Evolutionary conservation across 2,329 filamentous ascomycete species (phyloP), one percentile per base, ranked within the genome.

Genomic region (Elsinoe fawcettii): DNA sequence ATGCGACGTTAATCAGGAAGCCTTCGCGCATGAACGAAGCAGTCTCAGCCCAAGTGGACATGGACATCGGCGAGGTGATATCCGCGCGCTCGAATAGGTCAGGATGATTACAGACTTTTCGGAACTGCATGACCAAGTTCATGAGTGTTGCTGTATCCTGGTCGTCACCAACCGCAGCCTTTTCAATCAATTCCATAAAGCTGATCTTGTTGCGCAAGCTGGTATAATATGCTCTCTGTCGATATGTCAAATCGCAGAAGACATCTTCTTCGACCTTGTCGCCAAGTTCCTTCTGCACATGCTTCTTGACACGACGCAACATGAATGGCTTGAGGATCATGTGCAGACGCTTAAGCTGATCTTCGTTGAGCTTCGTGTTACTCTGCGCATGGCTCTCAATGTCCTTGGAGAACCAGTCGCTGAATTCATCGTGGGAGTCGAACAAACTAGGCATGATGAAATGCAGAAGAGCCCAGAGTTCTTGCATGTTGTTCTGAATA

Each of bases 371-470:
- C 71, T 97, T 97, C n/a, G 92, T 97, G 69, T 99, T 97, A 71
- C 90, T 96, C 74, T 96, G 92, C 0, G 93, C 93, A 70, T 99
- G 93, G 37, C 91, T 97, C 73, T 99, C 93, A 61, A 99, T 99
- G 64, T 93, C 89, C 74, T 93, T 93, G 56, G 88, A 92, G 71
- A 95, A 95, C 89, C 89, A 95, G 66, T 93, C 89, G 74, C 87
- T 92, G 68, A 95, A 95, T 67, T 93, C 89, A 67, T 95, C 89
- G 72, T 93, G 89, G 0, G 87, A 92, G 71, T 93, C 93, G 73
- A 99, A 99, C 54, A 99, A 79, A 43, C 89, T 96, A n/a, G 93
- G 93, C 93, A 99, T 97, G 75, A 97, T 97, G 76, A 99, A 99
- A 79, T 99, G 93, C 18, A 99, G 80, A 63, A 99, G 75, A 27